A percentile compares a stretch with the other conserved stretches of the same genome.
Conservation (phyloP, 805 yeast species). For the Metschnikowia bowlesiae region DNA sequence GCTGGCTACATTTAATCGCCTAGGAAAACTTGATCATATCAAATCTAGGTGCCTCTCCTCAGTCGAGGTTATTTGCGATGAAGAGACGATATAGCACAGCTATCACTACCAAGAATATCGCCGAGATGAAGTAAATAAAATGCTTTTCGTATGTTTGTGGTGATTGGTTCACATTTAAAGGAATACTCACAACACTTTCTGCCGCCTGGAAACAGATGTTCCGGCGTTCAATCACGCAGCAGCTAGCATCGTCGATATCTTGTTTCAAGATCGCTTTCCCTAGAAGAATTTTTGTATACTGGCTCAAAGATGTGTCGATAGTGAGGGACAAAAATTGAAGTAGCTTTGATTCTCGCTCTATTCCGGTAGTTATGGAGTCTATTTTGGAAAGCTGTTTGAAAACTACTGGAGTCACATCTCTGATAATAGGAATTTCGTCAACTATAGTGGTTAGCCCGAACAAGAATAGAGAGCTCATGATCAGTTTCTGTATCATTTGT, state of each 20-base stretch:
- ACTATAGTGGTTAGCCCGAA: constrained; percentile 29
- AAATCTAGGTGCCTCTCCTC: neutral
- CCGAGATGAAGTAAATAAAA: constrained; percentile 19
- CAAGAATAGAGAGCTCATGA: constrained; percentile 24
- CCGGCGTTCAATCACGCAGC: constrained; percentile 34
- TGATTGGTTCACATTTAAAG: constrained; percentile 32
- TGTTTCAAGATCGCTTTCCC: constrained; percentile 40
- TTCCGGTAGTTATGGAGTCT: constrained; percentile 36
- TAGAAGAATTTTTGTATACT: constrained; percentile 33
- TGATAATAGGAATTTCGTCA: constrained; percentile 23
- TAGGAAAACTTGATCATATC: neutral
- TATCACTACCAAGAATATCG: constrained; percentile 22
- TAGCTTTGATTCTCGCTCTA: constrained; percentile 31
- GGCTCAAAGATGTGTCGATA: constrained; percentile 32
- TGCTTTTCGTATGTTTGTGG: constrained; percentile 22
- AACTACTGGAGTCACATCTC: constrained; percentile 19
- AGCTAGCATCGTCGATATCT: constrained; percentile 24
- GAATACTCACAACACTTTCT: constrained; percentile 40
- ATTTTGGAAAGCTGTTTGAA: constrained; percentile 30
- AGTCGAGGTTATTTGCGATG: constrained; percentile 12
- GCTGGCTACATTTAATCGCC: neutral
- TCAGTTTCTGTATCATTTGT: constrained; percentile 21
- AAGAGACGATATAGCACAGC: constrained; percentile 28
- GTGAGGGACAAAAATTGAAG: constrained; percentile 27
- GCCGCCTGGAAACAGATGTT: constrained; percentile 39